Conservation (phyloP, 768 basidiomycete genomes). For the Kwoniella bestiolae region DNA sequence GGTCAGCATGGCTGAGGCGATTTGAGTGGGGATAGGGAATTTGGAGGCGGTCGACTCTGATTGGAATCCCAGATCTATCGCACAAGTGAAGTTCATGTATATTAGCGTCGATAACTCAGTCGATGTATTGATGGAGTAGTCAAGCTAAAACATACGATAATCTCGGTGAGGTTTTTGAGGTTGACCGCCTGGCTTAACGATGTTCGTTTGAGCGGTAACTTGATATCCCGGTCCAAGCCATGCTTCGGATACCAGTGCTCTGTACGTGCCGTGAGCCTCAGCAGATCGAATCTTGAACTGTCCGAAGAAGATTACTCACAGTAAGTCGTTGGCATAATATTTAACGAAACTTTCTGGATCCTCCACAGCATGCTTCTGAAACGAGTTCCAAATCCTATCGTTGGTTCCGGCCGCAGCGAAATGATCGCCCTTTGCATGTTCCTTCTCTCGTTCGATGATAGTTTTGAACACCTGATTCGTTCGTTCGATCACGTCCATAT, state of each 20-base stretch:
- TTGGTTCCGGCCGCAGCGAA: conserved; percentile 13
- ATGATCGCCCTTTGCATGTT: conserved; percentile 6
- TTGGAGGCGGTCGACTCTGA: neutral
- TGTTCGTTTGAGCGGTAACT: conserved; percentile 23
- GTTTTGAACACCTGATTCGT: neutral
- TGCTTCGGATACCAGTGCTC: conserved; percentile 15
- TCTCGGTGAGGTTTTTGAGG: conserved; percentile 26
- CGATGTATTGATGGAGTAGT: neutral
- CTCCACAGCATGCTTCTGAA: conserved; percentile 18
- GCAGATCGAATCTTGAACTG: no score
- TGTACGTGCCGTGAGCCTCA: neutral
- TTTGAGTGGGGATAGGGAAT: conserved; percentile 27
- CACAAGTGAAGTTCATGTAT: neutral
- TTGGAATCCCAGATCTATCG: conserved; percentile 4
- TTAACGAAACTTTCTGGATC: conserved; percentile 15
- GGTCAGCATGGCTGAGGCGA: conserved; percentile 22
- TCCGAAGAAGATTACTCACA: neutral
- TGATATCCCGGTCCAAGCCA: conserved; percentile 35
- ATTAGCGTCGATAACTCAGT: neutral
- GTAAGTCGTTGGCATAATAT: conserved; percentile 9
- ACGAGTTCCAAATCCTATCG: conserved; percentile 13
- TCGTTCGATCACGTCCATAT: conserved; percentile 7
- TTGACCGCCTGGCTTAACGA: neutral
- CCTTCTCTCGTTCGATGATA: neutral
- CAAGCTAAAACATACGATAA: conserved; percentile 22